A percentile compares a stretch with the other conserved stretches of the same genome.
Conservation (phyloP, 164 flowering plant species). For the Litsea cubeba region DNA sequence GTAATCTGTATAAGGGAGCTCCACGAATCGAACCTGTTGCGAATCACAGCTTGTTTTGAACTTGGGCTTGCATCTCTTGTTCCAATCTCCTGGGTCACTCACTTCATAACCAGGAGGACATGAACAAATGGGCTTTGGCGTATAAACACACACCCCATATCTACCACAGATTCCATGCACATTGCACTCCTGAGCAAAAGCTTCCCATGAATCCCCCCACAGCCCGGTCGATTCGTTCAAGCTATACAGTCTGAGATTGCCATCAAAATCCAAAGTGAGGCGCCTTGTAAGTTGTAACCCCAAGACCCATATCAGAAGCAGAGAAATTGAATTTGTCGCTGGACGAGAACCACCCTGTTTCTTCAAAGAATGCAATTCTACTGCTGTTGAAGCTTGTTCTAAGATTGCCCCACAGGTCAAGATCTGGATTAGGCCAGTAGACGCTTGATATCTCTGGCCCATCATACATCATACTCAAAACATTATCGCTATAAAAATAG, state of each 20-base stretch:
- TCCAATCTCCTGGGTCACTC: slow-evolving; percentile 20
- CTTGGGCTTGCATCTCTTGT: slow-evolving; percentile 18
- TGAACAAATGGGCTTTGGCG: slow-evolving; percentile 12
- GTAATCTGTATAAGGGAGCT: slow-evolving; percentile 20
- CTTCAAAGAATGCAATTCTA: slow-evolving; percentile 15
- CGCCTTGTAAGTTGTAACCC: slow-evolving; percentile 17
- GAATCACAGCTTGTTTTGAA: slow-evolving; percentile 2
- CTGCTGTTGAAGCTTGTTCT: slow-evolving; percentile 19
- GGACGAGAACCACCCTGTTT: slow-evolving; percentile 13
- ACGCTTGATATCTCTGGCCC: slow-evolving; percentile 22
- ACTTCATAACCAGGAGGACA: slow-evolving; percentile 18
- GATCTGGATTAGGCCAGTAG: slow-evolving; percentile 22
- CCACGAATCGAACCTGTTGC: slow-evolving; percentile 8
- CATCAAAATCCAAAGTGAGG: slow-evolving; percentile 23
- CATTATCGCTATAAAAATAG: slow-evolving; percentile 13
- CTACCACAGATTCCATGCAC: slow-evolving; percentile 23
- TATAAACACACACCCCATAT: slow-evolving; percentile 21
- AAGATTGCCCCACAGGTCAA: not conserved
- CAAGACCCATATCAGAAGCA: slow-evolving; percentile 22
- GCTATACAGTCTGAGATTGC: slow-evolving; percentile 26
- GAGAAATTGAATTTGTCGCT: slow-evolving; percentile 11
- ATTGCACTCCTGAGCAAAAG: slow-evolving; percentile 8
- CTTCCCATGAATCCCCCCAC: slow-evolving; percentile 22
- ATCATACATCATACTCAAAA: slow-evolving; percentile 15
- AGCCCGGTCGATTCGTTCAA: slow-evolving; percentile 8